Conservation (phyloP, 371 early-diverging fungal genomes). For the Modicella reniformis region DNA sequence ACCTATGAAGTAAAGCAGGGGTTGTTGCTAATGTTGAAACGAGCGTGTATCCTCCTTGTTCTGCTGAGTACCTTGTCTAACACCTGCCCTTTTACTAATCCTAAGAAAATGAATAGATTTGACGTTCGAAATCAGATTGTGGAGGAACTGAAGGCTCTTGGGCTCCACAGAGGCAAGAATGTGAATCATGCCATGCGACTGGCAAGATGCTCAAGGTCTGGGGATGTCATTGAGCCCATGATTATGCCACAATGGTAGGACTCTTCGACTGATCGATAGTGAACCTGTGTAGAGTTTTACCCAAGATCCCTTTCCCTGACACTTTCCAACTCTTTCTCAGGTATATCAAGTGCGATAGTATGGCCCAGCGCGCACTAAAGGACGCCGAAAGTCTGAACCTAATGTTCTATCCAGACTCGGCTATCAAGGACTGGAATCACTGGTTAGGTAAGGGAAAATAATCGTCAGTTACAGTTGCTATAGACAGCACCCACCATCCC, state of each 20-base stretch:
- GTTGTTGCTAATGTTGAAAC: too few species aligned
- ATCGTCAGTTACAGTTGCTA: too few species aligned
- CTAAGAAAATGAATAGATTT: constrained; percentile 84
- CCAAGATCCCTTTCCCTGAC: not conserved
- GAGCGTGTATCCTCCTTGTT: too few species aligned
- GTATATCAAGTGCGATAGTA: constrained; percentile 87
- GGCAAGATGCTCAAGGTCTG: constrained; percentile 89
- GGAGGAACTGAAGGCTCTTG: constrained; percentile 67
- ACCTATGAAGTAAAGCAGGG: constrained; percentile 67
- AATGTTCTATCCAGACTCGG: constrained; percentile 82
- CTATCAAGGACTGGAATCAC: constrained; percentile 88
- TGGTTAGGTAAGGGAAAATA: constrained; percentile 83
- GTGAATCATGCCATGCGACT: constrained; percentile 89
- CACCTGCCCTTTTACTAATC: too few species aligned
- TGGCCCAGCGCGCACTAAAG: constrained; percentile 80
- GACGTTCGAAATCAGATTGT: constrained; percentile 83
- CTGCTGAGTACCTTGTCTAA: too few species aligned
- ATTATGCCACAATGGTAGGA: constrained; percentile 97
- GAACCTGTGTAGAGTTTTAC: not conserved
- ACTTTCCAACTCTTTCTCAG: constrained; percentile 31
- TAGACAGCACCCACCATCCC: not conserved
- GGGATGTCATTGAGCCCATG: constrained; percentile 97
- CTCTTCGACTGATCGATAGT: not conserved
- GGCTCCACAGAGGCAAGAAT: constrained; percentile 78
- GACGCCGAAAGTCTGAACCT: constrained; percentile 80